Evolutionary conservation across 2,329 filamentous ascomycete genomes (phyloP).

Genomic region (Alternaria triticina): DNA sequence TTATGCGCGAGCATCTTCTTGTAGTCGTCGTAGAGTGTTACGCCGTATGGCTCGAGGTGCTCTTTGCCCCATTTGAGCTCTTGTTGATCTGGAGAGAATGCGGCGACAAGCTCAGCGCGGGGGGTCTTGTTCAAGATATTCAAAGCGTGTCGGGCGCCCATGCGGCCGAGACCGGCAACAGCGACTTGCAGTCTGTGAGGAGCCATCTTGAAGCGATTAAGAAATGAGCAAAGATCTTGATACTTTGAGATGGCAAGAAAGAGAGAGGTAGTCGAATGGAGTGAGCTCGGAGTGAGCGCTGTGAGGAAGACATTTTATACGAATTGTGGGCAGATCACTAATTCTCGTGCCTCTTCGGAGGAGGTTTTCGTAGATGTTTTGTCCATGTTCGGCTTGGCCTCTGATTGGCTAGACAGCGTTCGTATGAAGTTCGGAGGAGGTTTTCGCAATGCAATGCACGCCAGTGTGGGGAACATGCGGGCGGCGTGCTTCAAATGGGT

Average conservation of each 20-base stretch:
- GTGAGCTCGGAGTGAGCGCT: neutral
- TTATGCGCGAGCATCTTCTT: slow-evolving; percentile 54
- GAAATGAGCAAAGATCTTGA: neutral
- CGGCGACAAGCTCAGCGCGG: slow-evolving; percentile 58
- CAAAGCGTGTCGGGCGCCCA: slow-evolving; percentile 60
- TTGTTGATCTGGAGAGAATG: slow-evolving; percentile 54
- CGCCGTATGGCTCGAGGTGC: slow-evolving; percentile 54
- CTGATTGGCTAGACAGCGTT: neutral
- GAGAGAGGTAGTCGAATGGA: neutral
- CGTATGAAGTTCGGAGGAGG: neutral
- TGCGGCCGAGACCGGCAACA: slow-evolving; percentile 60
- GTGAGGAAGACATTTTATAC: neutral
- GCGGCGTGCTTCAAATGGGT: slow-evolving; percentile 7
- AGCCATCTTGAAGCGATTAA: slow-evolving; percentile 16
- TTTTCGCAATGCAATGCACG: neutral
- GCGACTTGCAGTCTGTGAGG: slow-evolving; percentile 48
- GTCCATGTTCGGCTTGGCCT: neutral
- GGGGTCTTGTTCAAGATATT: slow-evolving; percentile 56
- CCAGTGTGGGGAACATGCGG: neutral
- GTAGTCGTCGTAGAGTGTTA: slow-evolving; percentile 55
- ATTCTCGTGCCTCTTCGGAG: slow-evolving; percentile 1
- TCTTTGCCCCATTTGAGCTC: slow-evolving; percentile 56
- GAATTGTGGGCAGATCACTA: neutral
- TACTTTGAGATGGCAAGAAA: neutral
- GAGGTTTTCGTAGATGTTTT: slow-evolving; percentile 11